Conservation (phyloP, 352 stramenopile species). For the Phytophthora boehmeriae region DNA sequence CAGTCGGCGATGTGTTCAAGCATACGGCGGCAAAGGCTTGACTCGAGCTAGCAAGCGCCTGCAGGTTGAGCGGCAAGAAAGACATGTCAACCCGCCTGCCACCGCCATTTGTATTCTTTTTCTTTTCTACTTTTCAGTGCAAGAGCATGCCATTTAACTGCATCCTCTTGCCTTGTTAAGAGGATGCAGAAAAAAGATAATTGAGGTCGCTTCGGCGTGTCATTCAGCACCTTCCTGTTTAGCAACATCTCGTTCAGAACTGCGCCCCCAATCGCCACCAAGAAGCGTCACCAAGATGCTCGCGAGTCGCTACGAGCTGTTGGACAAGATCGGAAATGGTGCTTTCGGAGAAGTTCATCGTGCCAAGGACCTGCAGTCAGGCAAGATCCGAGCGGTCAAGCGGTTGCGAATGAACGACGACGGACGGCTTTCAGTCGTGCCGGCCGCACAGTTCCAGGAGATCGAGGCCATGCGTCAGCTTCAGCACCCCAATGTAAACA, state of each 20-base stretch:
- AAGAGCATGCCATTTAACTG: constrained; percentile 24
- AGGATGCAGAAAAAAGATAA: constrained; percentile 27
- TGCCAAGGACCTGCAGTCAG: constrained; percentile 46
- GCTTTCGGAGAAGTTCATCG: constrained; percentile 75
- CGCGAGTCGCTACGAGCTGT: constrained; percentile 57
- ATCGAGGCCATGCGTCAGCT: constrained; percentile 79
- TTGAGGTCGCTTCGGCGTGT: constrained; percentile 23
- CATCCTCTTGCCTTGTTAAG: constrained; percentile 4
- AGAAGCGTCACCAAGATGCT: constrained; percentile 22
- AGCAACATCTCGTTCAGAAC: constrained; percentile 5
- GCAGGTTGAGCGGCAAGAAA: constrained; percentile 24
- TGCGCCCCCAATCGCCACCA: constrained; percentile 14
- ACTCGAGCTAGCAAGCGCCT: constrained; percentile 20
- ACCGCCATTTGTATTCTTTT: constrained; percentile 38
- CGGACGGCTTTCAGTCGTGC: constrained; percentile 49
- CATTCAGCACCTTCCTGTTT: constrained; percentile 1
- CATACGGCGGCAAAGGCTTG: constrained; percentile 12
- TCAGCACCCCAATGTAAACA: constrained; percentile 64
- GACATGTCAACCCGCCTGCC: constrained; percentile 5
- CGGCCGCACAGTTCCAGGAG: constrained; percentile 70
- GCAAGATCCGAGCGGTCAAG: constrained; percentile 63
- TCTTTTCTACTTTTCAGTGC: constrained; percentile 20
- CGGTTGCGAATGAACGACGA: constrained; percentile 58
- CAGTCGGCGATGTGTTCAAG: constrained; percentile 22
- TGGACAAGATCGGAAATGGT: constrained; percentile 70